Base-by-base conservation (phyloP, 352 stramenopile species). In the Phytophthora quininea region DNA sequence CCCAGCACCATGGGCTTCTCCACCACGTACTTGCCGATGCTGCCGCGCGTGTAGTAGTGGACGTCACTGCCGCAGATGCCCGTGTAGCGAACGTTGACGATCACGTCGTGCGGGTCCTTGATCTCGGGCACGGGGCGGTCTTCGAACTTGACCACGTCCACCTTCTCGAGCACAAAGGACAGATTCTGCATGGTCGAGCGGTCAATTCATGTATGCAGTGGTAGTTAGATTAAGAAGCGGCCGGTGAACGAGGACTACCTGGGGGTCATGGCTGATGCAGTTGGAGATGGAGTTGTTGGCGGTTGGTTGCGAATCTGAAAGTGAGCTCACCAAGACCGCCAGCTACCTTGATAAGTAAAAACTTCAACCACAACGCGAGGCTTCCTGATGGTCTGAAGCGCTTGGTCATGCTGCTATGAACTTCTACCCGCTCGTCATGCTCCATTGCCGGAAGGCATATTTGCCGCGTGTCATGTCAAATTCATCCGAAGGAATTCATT, bases 21-120 rank as follows among this genome's bases (percentile, higher is more conserved):
- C 52, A 75, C 62, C 35, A 75, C 68, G 37, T 54, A 75, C 57
- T 72, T 67, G 57, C 62, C 68, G 54, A 75, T 75, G 38, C 62
- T 49, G 33, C 68, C 57, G 62, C 72, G 57, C n/a, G 53, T 75
- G 68, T 68, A 75, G 63, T 75, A 71, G 57, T 75, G 62, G 2
- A 75, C 47, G 53, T 75, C 62, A 32, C 68, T 75, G 37, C 62
- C 57, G 38, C 68, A 75, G 47, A 75, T 75, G 11, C 68, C 68
- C 9, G 63, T 75, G 62, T 65, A 75, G 47, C 62, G 57, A 5
- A 72, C 68, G 24, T 72, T 68, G 24, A 75, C 57, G 30, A 75
- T 53, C 1, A 75, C 62, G 30, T 69, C 63, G 54, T 75, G 57
- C 24, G 68, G 68, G 48, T 69, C 46, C 29, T 50, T 62, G 38